Conservation (phyloP, 2,329 filamentous ascomycete species). For the Curvularia sp. region DNA sequence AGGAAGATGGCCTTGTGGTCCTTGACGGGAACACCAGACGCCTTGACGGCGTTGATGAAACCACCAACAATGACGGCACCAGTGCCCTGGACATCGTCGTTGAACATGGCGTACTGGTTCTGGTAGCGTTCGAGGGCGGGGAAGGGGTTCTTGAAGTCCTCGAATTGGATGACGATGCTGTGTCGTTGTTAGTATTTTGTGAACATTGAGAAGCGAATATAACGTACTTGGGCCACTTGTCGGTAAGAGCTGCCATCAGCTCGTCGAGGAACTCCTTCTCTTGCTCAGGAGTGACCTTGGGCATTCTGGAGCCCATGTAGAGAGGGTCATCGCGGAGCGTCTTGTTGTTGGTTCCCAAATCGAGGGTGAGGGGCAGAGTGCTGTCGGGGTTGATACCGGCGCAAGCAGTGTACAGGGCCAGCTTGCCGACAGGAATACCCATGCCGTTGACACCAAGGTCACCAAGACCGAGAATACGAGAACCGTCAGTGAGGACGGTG, state of each 20-base stretch:
- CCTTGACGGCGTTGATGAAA: constrained; percentile 77
- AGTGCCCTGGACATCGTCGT: constrained; percentile 97
- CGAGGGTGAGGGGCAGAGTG: constrained; percentile 68
- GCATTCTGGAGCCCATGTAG: constrained; percentile 87
- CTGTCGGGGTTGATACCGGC: constrained; percentile 86
- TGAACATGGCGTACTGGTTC: constrained; percentile 91
- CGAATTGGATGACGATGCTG: constrained; percentile 85
- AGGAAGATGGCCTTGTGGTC: constrained; percentile 96
- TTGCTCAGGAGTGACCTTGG: constrained; percentile 77
- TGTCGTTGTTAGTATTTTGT: constrained; percentile 40
- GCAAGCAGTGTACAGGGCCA: constrained; percentile 92
- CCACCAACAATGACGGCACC: constrained; percentile 93
- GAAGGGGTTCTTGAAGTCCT: constrained; percentile 98
- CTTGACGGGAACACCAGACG: constrained; percentile 81
- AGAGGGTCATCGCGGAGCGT: constrained; percentile 76
- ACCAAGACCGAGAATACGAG: constrained; percentile 88
- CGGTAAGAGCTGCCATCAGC: constrained; percentile 89
- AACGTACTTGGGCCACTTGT: constrained; percentile 71
- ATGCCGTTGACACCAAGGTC: constrained; percentile 97
- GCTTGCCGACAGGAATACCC: constrained; percentile 96
- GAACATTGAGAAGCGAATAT: constrained; percentile 3
- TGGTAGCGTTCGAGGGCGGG: constrained; percentile 90
- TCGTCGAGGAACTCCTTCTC: constrained; percentile 95
- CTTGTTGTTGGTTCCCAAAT: constrained; percentile 70
- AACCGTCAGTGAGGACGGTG: constrained; percentile 95